Evolutionary conservation across 1,139 yeast genomes (phyloP).

Genomic region (Arxiozyma telluris): DNA sequence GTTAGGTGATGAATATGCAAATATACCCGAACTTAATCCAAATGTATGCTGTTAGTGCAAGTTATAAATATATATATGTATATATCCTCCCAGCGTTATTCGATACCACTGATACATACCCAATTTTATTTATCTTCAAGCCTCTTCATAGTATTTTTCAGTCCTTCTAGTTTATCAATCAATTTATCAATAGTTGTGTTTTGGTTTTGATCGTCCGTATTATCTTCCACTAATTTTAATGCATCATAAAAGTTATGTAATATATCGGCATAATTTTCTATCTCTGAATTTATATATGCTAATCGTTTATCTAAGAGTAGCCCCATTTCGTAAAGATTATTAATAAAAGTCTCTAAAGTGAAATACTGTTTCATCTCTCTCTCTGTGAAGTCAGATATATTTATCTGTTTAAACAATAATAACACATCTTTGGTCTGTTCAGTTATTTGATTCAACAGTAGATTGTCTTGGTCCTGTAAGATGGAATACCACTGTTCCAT

Average conservation of each 20-base stretch:
- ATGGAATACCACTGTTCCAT: slow-evolving; percentile 1
- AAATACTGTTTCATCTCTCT: slow-evolving; percentile 12
- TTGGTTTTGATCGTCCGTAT: neutral
- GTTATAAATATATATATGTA: neutral
- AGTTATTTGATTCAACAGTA: neutral
- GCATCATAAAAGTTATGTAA: slow-evolving; percentile 7
- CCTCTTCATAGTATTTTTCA: slow-evolving; percentile 7
- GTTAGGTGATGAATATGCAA: slow-evolving; percentile 31
- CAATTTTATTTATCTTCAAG: neutral
- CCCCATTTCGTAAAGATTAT: slow-evolving; percentile 14
- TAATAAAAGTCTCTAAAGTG: slow-evolving; percentile 15
- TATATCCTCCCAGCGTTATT: neutral
- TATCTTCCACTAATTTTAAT: slow-evolving; percentile 3
- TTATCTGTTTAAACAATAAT: neutral
- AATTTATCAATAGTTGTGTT: slow-evolving; percentile 1
- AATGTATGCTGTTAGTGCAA: slow-evolving; percentile 18
- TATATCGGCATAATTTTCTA: slow-evolving; percentile 4
- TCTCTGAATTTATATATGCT: slow-evolving; percentile 7
- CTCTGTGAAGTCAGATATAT: slow-evolving; percentile 7
- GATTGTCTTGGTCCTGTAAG: neutral
- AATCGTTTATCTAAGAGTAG: slow-evolving; percentile 12
- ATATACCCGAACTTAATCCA: slow-evolving; percentile 21
- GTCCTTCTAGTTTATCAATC: slow-evolving; percentile 6
- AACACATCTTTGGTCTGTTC: neutral
- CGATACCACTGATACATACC: neutral